Evolutionary conservation across 2,329 filamentous ascomycete species (phyloP), one percentile per base, ranked within the genome.

Genomic region (Botrytis fabae): DNA sequence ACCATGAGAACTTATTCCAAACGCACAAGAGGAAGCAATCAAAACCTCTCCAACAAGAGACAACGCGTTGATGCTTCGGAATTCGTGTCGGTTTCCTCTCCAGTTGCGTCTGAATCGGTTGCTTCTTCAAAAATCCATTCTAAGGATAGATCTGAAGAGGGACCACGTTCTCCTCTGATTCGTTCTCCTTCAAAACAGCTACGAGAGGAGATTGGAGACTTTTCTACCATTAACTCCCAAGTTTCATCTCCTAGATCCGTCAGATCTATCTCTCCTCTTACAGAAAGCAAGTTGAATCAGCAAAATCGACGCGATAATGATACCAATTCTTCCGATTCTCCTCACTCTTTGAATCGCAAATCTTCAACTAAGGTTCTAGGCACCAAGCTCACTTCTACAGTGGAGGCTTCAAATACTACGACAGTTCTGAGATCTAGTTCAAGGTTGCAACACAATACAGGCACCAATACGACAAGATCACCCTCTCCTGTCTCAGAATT

Each of bases 61-160:
- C 71, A 71, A 76, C 74, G 73, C 35, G 35, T 75, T 66, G 74
- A 76, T 63, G 64, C 74, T 59, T n/a, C 51, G 35, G 48, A 69
- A 40, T 57, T 72, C 20, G 46, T 68, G 25, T 25, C 62, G n/a
- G 20, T 59, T 72, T 42, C 51, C 25, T 51, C 70, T 68, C 32
- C 18, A 48, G 42, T n/a, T 18, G 4, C 20, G 16, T 64, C 28
- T 44, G 60, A 46, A n/a, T 44, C 38, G 25, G 18, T 10, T 25
- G 2, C 2, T 25, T 9, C 60, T 32, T 4, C n/a, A 20, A 28
- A 42, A 35, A 14, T 1, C 38, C n/a, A 71, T 20, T 25, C 25
- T 44, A 35, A n/a, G 22, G 22, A 65, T 42, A 64, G 22, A 32
- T 42, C 48, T 35, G 60, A 44, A 14, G 46, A 35, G n/a, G 16